phyloP scores from a whole-genome alignment of 139 green algal genomes.

The Picochlorum sp. region DNA sequence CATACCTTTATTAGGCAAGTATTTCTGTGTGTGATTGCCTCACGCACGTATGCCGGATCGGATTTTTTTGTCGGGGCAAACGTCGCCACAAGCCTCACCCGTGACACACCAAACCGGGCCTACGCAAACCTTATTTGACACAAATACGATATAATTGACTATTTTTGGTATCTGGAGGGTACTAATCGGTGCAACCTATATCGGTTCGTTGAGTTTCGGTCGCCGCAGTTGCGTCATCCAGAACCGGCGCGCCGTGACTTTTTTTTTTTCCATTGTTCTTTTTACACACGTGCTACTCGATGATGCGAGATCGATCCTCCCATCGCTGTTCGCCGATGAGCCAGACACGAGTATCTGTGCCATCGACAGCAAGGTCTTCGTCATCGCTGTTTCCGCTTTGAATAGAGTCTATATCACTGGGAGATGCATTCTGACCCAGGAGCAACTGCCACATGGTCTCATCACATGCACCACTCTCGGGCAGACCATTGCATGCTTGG shows the following conservation, averaged over 20 bases:
- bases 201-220: too few species aligned
- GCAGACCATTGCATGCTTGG: conserved; percentile 51
- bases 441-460: conserved; percentile 52
- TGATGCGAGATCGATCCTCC: conserved; percentile 15
- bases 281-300: neutral
- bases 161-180: too few species aligned
- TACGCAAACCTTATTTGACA: too few species aligned
- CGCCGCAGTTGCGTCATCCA: too few species aligned
- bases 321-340: conserved; percentile 74
- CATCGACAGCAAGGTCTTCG: conserved; percentile 41
- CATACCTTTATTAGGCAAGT: too few species aligned
- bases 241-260: neutral
- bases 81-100: too few species aligned
- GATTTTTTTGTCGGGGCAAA: too few species aligned
- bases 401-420: conserved; percentile 35
- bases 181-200: too few species aligned
- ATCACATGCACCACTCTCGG: conserved; percentile 63
- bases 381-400: conserved; percentile 33
- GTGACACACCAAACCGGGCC: too few species aligned
- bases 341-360: conserved; percentile 42
- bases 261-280: neutral
- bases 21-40: too few species aligned
- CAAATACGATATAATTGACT: too few species aligned
- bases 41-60: too few species aligned
- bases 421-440: conserved; percentile 42